phyloP scores from a whole-genome alignment of 2,329 filamentous ascomycete genomes.

The Fusarium transvaalense region DNA sequence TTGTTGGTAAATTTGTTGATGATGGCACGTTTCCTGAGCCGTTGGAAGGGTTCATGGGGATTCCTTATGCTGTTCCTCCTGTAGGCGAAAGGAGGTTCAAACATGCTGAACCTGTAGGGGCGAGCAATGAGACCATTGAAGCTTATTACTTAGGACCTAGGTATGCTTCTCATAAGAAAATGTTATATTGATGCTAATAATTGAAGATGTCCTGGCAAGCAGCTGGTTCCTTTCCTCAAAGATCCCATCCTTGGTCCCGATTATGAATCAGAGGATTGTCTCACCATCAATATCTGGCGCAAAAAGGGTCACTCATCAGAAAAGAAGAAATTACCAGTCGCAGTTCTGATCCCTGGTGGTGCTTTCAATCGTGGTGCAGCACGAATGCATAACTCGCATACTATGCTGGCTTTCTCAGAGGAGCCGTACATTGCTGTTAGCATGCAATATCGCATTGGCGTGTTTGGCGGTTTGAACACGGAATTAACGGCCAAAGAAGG shows the following conservation, averaged over 20 bases:
- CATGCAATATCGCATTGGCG: conserved; percentile 63
- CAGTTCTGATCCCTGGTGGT: conserved; percentile 48
- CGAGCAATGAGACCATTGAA: conserved; percentile 44
- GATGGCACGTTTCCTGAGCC: conserved; percentile 49
- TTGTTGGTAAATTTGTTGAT: conserved; percentile 51
- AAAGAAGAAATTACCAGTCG: conserved; percentile 46
- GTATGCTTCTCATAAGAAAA: not conserved
- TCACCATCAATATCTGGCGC: conserved; percentile 47
- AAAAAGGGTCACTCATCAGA: conserved; percentile 24
- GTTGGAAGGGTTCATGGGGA: conserved; percentile 59
- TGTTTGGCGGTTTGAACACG: conserved; percentile 70
- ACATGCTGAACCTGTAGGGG: conserved; percentile 49
- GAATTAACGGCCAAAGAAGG: conserved; percentile 63
- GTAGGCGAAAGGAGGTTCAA: conserved; percentile 58
- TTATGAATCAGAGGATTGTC: conserved; percentile 49
- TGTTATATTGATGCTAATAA: not conserved
- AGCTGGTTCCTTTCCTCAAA: conserved; percentile 50
- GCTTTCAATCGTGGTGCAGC: conserved; percentile 52
- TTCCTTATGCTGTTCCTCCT: conserved; percentile 62
- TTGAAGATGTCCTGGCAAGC: conserved; percentile 49
- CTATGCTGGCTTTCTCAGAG: conserved; percentile 64
- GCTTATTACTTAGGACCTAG: conserved; percentile 45
- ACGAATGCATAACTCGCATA: conserved; percentile 55
- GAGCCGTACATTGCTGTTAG: conserved; percentile 63
- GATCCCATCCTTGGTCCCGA: conserved; percentile 50